Evolutionary conservation across 108 stramenopile genomes (phyloP).

Genomic region (Nitzschia sp.): DNA sequence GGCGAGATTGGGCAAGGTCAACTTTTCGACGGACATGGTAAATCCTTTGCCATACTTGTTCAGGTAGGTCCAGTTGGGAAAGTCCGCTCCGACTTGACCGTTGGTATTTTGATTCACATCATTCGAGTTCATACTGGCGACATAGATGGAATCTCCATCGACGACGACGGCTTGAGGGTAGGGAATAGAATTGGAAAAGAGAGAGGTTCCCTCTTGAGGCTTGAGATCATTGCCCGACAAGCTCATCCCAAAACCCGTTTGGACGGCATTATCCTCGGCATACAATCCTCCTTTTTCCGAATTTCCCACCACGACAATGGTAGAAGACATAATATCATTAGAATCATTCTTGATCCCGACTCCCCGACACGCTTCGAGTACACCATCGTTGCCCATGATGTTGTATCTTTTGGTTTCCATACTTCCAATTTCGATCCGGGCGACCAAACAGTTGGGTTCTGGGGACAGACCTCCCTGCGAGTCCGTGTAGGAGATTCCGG

Average conservation of each 20-base stretch:
- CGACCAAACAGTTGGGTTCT: slow-evolving; percentile 3
- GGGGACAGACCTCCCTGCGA: not conserved
- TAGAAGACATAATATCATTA: not conserved
- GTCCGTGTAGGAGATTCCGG: slow-evolving; percentile 4
- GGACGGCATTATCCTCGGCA: not conserved
- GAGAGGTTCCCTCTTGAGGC: slow-evolving; percentile 11
- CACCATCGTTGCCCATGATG: slow-evolving; percentile 4
- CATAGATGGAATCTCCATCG: slow-evolving; percentile 21
- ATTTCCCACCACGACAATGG: slow-evolving; percentile 15
- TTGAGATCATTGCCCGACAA: not conserved
- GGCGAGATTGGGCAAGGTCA: not conserved
- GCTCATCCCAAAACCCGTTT: slow-evolving; percentile 15
- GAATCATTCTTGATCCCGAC: not conserved
- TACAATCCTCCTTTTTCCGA: slow-evolving; percentile 15
- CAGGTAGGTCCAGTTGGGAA: slow-evolving; percentile 27
- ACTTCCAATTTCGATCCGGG: slow-evolving; percentile 6
- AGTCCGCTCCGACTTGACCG: not conserved
- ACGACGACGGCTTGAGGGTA: slow-evolving; percentile 22
- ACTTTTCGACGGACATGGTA: slow-evolving; percentile 7
- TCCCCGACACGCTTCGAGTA: slow-evolving; percentile 12
- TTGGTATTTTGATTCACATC: slow-evolving; percentile 12
- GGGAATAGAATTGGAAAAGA: slow-evolving; percentile 5
- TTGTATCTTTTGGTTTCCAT: slow-evolving; percentile 8
- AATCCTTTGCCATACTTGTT: slow-evolving; percentile 15
- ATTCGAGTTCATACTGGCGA: slow-evolving; percentile 21